A percentile compares a stretch with the other conserved stretches of the same genome.
Evolutionary conservation across 2,329 filamentous ascomycete species (phyloP).

Genomic region (Nemania diffusa): DNA sequence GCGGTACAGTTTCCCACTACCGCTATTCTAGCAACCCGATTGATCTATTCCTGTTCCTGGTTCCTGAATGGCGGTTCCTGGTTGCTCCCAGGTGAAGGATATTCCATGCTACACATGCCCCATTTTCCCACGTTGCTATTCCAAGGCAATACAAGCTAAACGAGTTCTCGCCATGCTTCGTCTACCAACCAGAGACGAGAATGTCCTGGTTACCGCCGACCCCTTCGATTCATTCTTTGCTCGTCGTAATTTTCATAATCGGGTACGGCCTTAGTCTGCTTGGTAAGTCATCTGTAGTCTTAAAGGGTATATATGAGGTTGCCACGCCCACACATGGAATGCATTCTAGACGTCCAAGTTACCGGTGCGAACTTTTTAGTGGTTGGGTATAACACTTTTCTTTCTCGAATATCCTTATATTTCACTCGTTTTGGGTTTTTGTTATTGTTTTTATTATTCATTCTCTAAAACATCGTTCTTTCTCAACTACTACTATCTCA

Average conservation of each 20-base stretch:
- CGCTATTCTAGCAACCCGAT: not conserved
- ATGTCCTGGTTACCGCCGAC: conserved; percentile 6
- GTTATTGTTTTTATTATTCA: not conserved
- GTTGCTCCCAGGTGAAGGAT: not conserved
- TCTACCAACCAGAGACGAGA: conserved; percentile 16
- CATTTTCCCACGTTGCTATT: not conserved
- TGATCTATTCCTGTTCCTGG: conserved; percentile 7
- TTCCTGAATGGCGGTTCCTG: not conserved
- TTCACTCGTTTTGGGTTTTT: not conserved
- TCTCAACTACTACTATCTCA: not conserved
- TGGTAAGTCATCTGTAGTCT: not conserved
- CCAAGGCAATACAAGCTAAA: not conserved
- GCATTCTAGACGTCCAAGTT: not conserved
- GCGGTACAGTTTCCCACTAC: not conserved
- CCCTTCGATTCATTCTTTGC: not conserved
- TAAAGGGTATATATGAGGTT: conserved; percentile 16
- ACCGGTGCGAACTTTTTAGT: not conserved
- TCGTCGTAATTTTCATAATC: not conserved
- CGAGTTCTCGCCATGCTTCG: not conserved
- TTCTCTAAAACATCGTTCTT: not conserved
- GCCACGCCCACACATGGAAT: not conserved
- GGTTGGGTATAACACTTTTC: conserved; percentile 2
- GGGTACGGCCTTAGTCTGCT: not conserved
- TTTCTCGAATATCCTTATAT: conserved; percentile 6
- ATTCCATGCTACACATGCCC: conserved; percentile 8